Evolutionary conservation across 305 asterid species (phyloP).

Genomic region (Plantago lanceolata): DNA sequence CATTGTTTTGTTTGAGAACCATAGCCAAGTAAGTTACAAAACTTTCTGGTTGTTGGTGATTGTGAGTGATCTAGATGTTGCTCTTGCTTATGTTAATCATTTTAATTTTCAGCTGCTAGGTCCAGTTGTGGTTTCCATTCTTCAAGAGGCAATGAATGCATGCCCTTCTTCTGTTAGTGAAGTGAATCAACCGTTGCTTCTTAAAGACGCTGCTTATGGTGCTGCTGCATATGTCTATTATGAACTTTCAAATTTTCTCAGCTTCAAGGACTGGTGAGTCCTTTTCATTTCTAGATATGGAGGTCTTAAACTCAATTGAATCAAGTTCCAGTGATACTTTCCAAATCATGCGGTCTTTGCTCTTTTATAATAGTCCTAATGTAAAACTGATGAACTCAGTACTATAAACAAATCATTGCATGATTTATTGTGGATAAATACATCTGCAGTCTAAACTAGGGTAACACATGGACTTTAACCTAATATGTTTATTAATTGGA

Average conservation of each 20-base stretch:
- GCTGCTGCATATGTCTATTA: conserved; percentile 96
- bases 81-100: conserved; percentile 18
- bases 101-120: conserved; percentile 65
- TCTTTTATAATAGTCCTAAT: conserved; percentile 1
- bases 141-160: conserved; percentile 90
- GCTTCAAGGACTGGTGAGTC: conserved; percentile 86
- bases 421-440: background rate
- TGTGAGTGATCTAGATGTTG: conserved; percentile 18
- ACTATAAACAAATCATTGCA: conserved; percentile 10
- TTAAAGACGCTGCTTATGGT: conserved; percentile 96
- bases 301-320: conserved; percentile 4
- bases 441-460: too few relatives aligned
- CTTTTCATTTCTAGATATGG: conserved; percentile 23
- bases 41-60: conserved; percentile 19
- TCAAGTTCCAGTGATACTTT: conserved; percentile 14
- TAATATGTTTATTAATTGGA: too few relatives aligned
- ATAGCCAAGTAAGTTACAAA: conserved; percentile 61
- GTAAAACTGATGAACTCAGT: background rate
- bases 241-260: conserved; percentile 91
- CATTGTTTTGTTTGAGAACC: conserved; percentile 86
- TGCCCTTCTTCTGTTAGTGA: conserved; percentile 83
- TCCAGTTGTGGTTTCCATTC: conserved; percentile 93
- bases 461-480: too few relatives aligned
- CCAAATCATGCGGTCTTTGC: conserved; percentile 13
- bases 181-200: conserved; percentile 73